These are phyloP conservation scores for Pyracantha coccinea DNA, from an alignment of 331 rosid genomes.

Conservation along the genomic window DNA sequence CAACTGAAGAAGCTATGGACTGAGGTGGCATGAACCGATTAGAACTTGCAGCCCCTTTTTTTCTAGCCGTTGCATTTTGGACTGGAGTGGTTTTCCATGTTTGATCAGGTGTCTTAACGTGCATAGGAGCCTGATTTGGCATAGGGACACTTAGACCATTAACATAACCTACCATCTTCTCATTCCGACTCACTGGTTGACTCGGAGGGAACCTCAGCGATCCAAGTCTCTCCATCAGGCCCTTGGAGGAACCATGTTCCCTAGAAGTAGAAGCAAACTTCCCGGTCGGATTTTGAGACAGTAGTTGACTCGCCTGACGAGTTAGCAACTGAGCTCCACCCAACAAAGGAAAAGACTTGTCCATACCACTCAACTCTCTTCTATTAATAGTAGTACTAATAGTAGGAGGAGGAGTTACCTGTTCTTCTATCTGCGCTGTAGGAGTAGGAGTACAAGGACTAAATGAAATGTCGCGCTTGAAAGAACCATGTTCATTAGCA, in stretches of 20 bases:
- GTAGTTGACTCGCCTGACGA: slow-evolving; percentile 5
- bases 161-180: slow-evolving; percentile 15
- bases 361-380: background rate
- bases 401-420: background rate
- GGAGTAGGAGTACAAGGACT: background rate
- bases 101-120: background rate
- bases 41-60: slow-evolving; percentile 1
- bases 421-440: slow-evolving; percentile 3
- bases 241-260: background rate
- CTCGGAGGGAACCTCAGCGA: background rate
- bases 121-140: slow-evolving; percentile 9
- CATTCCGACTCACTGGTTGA: slow-evolving; percentile 5
- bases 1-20: background rate
- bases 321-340: slow-evolving; percentile 4
- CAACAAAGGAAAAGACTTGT: slow-evolving; percentile 1
- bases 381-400: background rate
- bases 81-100: background rate
- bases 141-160: slow-evolving; percentile 37
- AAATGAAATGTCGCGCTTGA: background rate
- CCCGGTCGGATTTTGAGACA: background rate
- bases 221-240: slow-evolving; percentile 2
- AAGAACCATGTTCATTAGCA: background rate
- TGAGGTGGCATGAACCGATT: slow-evolving; percentile 8
- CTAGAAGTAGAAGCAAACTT: background rate
- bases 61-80: background rate